Conservation (phyloP, 192 early-diverging fungal species). For the Linnemannia zychae region DNA sequence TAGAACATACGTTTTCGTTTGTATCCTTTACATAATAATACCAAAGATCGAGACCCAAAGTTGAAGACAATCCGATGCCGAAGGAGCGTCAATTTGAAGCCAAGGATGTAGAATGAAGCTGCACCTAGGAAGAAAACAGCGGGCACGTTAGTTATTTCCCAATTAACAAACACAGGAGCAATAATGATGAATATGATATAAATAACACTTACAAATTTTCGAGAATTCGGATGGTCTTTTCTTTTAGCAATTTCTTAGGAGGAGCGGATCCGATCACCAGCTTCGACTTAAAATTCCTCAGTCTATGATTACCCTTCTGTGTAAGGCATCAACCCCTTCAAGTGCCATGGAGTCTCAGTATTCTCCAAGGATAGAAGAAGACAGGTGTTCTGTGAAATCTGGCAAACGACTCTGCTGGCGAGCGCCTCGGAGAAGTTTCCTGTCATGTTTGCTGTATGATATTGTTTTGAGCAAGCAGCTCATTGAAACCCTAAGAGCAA, state of each 20-base stretch:
- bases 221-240: conserved; percentile 13
- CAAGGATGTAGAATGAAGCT: conserved; percentile 4
- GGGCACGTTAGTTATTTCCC: background rate
- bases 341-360: conserved; percentile 18
- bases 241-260: background rate
- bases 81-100: conserved; percentile 8
- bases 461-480: conserved; percentile 16
- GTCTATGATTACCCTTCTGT: conserved; percentile 13
- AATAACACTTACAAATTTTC: conserved; percentile 20
- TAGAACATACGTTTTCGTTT: conserved; percentile 18
- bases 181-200: background rate
- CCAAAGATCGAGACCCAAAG: conserved; percentile 14
- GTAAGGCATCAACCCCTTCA: conserved; percentile 18
- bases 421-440: conserved; percentile 20
- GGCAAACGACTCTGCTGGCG: conserved; percentile 21
- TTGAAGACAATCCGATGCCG: conserved; percentile 10
- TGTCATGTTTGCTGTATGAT: conserved; percentile 27
- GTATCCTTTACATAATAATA: conserved; percentile 13
- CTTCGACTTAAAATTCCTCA: conserved; percentile 10
- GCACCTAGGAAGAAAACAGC: conserved; percentile 8
- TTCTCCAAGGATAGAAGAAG: conserved; percentile 23
- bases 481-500: conserved; percentile 26
- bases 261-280: conserved; percentile 4
- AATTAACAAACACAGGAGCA: background rate
- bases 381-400: conserved; percentile 21